A percentile compares a stretch with the other conserved stretches of the same genome.
Evolutionary conservation across 352 stramenopile species (phyloP).

Genomic region (Pythium coloratum): DNA sequence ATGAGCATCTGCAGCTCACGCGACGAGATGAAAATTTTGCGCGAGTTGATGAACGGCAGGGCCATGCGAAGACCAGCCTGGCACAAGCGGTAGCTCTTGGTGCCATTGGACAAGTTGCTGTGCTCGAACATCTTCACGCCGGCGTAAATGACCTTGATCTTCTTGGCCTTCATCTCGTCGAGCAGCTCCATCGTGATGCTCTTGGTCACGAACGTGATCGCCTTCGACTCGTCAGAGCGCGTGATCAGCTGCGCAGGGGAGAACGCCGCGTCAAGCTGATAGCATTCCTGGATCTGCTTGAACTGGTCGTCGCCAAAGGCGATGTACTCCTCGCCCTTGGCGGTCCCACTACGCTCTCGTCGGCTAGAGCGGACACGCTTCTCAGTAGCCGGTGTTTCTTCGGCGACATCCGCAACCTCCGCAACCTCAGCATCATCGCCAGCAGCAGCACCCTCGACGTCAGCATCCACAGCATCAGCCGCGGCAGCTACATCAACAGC

Average conservation of each 20-base stretch:
- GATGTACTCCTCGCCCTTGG: conserved; percentile 74
- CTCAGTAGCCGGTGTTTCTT: conserved; percentile 9
- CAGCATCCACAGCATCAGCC: conserved; percentile 14
- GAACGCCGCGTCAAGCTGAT: conserved; percentile 68
- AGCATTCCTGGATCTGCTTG: conserved; percentile 71
- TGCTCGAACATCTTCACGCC: conserved; percentile 93
- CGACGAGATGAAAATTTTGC: conserved; percentile 60
- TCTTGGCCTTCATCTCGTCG: conserved; percentile 84
- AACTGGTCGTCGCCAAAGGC: conserved; percentile 63
- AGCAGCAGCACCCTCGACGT: conserved; percentile 19
- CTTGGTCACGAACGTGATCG: conserved; percentile 83
- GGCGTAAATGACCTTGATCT: conserved; percentile 89
- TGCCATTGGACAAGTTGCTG: conserved; percentile 68
- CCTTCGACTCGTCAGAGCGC: conserved; percentile 84
- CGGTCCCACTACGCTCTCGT: conserved; percentile 51
- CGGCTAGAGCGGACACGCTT: conserved; percentile 25
- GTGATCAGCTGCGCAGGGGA: conserved; percentile 82
- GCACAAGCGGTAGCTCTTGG: conserved; percentile 87
- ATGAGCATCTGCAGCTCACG: conserved; percentile 87
- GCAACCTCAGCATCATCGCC: conserved; percentile 18
- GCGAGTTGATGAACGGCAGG: conserved; percentile 78
- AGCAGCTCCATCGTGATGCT: conserved; percentile 82
- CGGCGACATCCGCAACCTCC: conserved; percentile 14
- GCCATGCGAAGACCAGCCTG: conserved; percentile 85
- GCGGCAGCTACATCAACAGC: background rate